Evolutionary conservation across 805 yeast species (phyloP), one percentile per base, ranked within the genome.

Genomic region (Saccharomycopsis synnaedendra): DNA sequence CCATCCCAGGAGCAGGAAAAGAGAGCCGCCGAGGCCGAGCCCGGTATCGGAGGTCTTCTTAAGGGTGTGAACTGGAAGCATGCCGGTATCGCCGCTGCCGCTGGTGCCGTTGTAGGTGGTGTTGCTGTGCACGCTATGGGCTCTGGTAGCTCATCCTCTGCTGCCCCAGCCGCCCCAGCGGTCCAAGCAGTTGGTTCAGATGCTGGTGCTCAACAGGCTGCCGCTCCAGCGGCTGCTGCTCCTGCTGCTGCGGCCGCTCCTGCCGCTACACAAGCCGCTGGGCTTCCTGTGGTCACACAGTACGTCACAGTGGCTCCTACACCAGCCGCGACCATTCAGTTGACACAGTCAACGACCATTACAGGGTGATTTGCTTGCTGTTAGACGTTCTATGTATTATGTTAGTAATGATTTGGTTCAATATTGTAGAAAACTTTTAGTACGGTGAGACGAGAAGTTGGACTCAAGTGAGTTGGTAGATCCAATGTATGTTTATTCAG

Each of bases 41-140:
- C 43, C n/a, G 44, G 44, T 9, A 5, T 30, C 11, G n/a, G 6
- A 5, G 27, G 32, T 27, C 41, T 19, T 32, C 37, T 43, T 6
- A 9, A 7, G 43, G 34, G 27, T 27, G 11, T 44, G 1, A 44
- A 44, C 8, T 44, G 47, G 47, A 38, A 38, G 3, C 47, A 44
- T 8, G 47, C 34, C 31, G 47, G 34, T 7, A 28, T 10, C 35
- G 47, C 44, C 5, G 47, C 35, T 27, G 42, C 47, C 3, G 47
- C 9, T 28, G 47, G 47, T 38, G 42, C 35, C 28, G 32, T 7
- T 33, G 42, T 28, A 6, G 31, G 34, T 10, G 47, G 43, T 44
- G 47, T 39, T 39, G 19, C 19, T 19, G 19, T 32, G 10, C 9
- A 40, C 8, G 10, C 29, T 28, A 19, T 19, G 19, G 19, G 19